A percentile compares a stretch with the other conserved stretches of the same genome.
These are phyloP conservation scores for Helianthus annuus DNA, from an alignment of 129 eudicot genomes.

Conservation along the genomic window DNA sequence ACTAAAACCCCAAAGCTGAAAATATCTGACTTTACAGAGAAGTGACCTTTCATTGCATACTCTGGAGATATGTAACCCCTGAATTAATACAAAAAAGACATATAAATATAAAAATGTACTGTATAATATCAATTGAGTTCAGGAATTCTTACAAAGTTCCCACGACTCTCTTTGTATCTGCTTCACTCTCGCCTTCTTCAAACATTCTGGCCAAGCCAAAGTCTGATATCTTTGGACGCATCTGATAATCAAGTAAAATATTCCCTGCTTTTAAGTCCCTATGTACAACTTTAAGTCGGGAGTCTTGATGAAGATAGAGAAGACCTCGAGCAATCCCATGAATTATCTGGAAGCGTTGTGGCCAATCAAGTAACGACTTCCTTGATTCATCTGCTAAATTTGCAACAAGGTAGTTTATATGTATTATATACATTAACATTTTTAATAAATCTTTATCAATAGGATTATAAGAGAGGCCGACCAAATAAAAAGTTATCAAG, in stretches of 20 bases:
- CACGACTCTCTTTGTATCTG: conserved; percentile 48
- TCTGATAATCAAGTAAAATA: conserved; percentile 44
- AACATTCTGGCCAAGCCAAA: conserved; percentile 62
- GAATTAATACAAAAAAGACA: not conserved
- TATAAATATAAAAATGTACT: not conserved
- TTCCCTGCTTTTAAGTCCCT: conserved; percentile 63
- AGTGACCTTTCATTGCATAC: conserved; percentile 42
- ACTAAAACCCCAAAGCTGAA: conserved; percentile 45
- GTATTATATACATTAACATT: not conserved
- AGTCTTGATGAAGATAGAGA: conserved; percentile 61
- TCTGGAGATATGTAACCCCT: conserved; percentile 42
- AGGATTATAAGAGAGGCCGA: conserved; percentile 14
- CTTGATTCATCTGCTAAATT: conserved; percentile 30
- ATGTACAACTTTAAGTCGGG: conserved; percentile 53
- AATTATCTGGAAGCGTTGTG: conserved; percentile 42
- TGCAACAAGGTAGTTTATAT: not conserved
- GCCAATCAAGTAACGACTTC: conserved; percentile 43
- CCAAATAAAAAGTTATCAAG: conserved; percentile 60
- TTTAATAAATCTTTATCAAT: not conserved
- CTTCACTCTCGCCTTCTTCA: conserved; percentile 39
- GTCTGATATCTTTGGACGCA: conserved; percentile 57
- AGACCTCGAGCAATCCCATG: conserved; percentile 55
- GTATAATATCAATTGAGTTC: not conserved
- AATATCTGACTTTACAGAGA: conserved; percentile 42
- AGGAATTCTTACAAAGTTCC: conserved; percentile 48